Conservation (phyloP, 202 grass and related monocot species). For the Panicum hallii region DNA sequence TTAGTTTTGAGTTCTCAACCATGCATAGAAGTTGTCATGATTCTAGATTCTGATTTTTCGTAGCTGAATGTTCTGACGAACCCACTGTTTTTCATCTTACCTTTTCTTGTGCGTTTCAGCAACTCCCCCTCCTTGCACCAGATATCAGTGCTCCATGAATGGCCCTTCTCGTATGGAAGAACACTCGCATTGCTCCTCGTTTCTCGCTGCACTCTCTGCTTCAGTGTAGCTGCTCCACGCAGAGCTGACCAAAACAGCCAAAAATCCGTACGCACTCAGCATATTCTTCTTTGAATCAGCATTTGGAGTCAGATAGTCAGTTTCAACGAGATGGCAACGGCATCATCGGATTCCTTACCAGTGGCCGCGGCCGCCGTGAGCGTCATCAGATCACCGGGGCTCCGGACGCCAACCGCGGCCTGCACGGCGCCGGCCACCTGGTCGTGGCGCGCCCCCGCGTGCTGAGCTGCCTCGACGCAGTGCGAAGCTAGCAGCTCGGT, state of each 20-base stretch:
- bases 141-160: conserved; percentile 75
- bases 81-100: conserved; percentile 38
- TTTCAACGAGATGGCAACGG: background rate
- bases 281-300: background rate
- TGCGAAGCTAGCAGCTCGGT: conserved; percentile 83
- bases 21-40: background rate
- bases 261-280: background rate
- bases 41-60: background rate
- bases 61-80: conserved; percentile 17
- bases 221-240: conserved; percentile 83
- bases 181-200: conserved; percentile 75
- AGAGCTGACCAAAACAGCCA: conserved; percentile 54
- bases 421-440: conserved; percentile 69
- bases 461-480: conserved; percentile 84
- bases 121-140: conserved; percentile 99
- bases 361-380: conserved; percentile 94
- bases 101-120: conserved; percentile 88
- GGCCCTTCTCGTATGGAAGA: conserved; percentile 73
- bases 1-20: conserved; percentile 5
- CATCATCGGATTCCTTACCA: conserved; percentile 48
- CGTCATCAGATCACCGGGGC: conserved; percentile 85
- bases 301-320: background rate
- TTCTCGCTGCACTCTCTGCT: conserved; percentile 75
- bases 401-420: conserved; percentile 76
- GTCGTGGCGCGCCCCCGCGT: conserved; percentile 59